phyloP scores from a whole-genome alignment of 768 basidiomycete species.

The Mycena alexandri region DNA sequence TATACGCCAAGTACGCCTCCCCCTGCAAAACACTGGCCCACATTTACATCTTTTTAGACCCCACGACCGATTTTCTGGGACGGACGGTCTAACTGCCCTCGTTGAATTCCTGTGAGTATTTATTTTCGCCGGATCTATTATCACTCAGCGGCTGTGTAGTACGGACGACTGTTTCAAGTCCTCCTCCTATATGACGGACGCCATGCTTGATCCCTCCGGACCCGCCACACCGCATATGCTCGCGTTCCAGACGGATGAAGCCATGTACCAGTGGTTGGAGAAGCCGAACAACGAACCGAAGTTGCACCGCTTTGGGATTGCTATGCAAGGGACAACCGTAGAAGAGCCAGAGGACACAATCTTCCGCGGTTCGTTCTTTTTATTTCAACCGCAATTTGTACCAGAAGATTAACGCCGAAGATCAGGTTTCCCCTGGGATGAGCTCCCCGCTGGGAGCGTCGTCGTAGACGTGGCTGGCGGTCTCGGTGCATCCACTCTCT shows the following conservation, averaged over 20 bases:
- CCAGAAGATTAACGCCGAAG: too few species aligned
- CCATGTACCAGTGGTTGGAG: constrained; percentile 31
- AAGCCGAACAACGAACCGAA: constrained; percentile 12
- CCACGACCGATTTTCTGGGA: neutral
- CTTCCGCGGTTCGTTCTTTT: constrained; percentile 3
- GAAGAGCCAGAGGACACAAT: constrained; percentile 17
- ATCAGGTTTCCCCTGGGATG: constrained; percentile 17
- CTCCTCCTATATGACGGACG: constrained; percentile 7
- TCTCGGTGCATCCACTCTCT: constrained; percentile 5
- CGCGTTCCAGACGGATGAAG: constrained; percentile 14
- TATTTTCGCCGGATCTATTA: neutral
- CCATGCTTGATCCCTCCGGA: neutral
- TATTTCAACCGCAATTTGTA: neutral
- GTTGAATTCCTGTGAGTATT: constrained; percentile 2
- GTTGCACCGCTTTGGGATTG: constrained; percentile 16
- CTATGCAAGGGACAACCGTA: constrained; percentile 8
- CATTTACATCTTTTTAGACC: neutral
- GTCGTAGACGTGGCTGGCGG: constrained; percentile 33
- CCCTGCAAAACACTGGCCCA: neutral
- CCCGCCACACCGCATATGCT: neutral
- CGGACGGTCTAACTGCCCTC: neutral
- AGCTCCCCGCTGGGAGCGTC: neutral
- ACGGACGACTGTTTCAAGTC: constrained; percentile 7
- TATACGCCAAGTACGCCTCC: constrained; percentile 32
- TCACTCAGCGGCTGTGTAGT: neutral